Evolutionary conservation across 2,329 filamentous ascomycete genomes (phyloP).

Genomic region (Fusarium incarnatum): DNA sequence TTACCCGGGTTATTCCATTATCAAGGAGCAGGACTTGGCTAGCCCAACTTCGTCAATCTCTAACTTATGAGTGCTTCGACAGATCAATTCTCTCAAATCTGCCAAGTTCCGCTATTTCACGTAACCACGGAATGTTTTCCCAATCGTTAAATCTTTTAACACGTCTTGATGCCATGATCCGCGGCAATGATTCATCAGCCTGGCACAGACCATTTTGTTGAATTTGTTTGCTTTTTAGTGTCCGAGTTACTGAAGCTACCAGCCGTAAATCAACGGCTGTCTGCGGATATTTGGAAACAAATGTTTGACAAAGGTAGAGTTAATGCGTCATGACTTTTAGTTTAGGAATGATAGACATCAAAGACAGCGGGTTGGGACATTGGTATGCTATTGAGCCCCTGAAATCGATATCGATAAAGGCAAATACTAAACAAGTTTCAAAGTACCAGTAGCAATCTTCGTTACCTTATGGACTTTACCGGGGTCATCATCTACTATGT

Average conservation of each 20-base stretch:
- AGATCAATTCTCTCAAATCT: too few species aligned
- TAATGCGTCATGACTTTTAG: constrained; percentile 10
- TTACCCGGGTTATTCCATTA: neutral
- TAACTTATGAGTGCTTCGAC: too few species aligned
- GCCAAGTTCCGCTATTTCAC: constrained; percentile 4
- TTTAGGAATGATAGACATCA: too few species aligned
- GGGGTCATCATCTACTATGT: neutral
- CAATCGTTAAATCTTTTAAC: neutral
- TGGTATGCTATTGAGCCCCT: neutral
- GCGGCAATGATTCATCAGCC: constrained; percentile 36
- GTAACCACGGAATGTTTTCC: constrained; percentile 14
- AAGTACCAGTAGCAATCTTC: too few species aligned
- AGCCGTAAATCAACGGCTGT: too few species aligned
- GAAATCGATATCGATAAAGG: neutral
- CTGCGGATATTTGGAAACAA: neutral
- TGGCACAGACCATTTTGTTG: constrained; percentile 8
- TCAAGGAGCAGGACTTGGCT: neutral
- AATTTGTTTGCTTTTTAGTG: constrained; percentile 24
- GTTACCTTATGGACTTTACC: neutral
- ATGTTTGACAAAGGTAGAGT: neutral
- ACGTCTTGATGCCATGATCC: constrained; percentile 28
- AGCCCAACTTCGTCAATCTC: neutral
- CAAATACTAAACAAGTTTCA: neutral
- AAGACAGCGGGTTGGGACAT: neutral
- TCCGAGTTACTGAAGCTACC: neutral